phyloP scores from a whole-genome alignment of 305 asterid genomes.

The Solanum aculeatissimum region DNA sequence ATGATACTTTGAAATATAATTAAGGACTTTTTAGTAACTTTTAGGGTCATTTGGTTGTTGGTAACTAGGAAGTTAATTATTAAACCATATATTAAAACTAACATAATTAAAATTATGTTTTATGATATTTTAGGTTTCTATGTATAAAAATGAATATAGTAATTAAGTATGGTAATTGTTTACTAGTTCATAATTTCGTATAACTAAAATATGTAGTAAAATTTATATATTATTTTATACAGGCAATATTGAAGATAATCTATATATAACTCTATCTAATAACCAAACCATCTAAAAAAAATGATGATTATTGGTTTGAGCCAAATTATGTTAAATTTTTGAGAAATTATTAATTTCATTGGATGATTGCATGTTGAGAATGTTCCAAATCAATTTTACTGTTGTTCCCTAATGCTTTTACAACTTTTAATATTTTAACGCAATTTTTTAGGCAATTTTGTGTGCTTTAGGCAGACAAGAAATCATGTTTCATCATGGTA shows the following conservation, averaged over 20 bases:
- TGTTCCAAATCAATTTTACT: background rate
- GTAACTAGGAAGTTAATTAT: too few species aligned
- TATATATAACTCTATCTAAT: background rate
- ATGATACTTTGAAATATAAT: background rate
- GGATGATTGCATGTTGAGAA: background rate
- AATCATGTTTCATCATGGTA: background rate
- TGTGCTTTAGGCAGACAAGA: background rate
- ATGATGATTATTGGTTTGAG: background rate
- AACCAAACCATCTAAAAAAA: background rate
- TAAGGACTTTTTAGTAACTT: background rate
- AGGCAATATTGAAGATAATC: too few species aligned
- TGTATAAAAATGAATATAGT: background rate
- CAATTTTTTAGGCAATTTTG: background rate
- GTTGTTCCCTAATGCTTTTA: background rate
- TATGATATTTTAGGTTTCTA: background rate
- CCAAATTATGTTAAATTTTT: background rate
- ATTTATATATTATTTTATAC: too few species aligned
- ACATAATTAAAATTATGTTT: background rate
- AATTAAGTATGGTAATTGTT: background rate
- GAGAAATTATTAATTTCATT: background rate
- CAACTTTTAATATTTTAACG: background rate
- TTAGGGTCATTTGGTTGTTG: too few species aligned
- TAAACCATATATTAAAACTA: background rate
- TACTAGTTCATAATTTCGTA: background rate
- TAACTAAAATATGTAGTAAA: background rate